Percentiles rank a stretch among this genome's conserved stretches.
Conservation (phyloP, 768 basidiomycete species). For the Peribolospora baueri region DNA sequence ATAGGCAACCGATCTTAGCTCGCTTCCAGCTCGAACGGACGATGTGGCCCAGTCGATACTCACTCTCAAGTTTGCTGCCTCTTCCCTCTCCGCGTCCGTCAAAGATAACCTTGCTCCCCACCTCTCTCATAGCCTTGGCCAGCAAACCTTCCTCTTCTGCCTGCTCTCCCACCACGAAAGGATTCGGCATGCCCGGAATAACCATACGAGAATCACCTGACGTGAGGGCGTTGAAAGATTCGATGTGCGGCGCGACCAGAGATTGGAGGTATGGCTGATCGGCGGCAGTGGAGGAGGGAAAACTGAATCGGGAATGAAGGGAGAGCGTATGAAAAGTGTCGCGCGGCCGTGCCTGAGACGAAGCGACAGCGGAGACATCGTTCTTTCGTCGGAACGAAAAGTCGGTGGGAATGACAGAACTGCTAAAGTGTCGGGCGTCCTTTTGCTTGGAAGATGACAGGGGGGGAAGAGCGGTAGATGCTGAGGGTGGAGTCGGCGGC, state of each 20-base stretch:
- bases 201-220: conserved; percentile 48
- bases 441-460: no score
- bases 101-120: conserved; percentile 78
- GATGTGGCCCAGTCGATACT: conserved; percentile 18
- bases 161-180: conserved; percentile 31
- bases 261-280: conserved; percentile 65
- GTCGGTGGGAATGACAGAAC: no score
- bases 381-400: no score
- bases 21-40: not conserved
- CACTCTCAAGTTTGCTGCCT: conserved; percentile 70
- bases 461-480: no score
- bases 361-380: no score
- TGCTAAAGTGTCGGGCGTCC: no score
- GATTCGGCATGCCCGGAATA: conserved; percentile 23
- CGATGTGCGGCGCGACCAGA: conserved; percentile 77
- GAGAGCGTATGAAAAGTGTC: no score
- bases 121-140: conserved; percentile 51
- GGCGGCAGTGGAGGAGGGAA: conserved; percentile 43
- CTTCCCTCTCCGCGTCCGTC: conserved; percentile 41
- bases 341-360: no score
- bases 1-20: not conserved
- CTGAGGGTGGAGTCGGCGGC: no score
- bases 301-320: conserved; percentile 27
- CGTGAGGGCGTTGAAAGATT: conserved; percentile 94
- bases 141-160: conserved; percentile 34